Evolutionary conservation across 1,284 basidiomycete species (phyloP).

Genomic region (Apiotrichum brassicae): DNA sequence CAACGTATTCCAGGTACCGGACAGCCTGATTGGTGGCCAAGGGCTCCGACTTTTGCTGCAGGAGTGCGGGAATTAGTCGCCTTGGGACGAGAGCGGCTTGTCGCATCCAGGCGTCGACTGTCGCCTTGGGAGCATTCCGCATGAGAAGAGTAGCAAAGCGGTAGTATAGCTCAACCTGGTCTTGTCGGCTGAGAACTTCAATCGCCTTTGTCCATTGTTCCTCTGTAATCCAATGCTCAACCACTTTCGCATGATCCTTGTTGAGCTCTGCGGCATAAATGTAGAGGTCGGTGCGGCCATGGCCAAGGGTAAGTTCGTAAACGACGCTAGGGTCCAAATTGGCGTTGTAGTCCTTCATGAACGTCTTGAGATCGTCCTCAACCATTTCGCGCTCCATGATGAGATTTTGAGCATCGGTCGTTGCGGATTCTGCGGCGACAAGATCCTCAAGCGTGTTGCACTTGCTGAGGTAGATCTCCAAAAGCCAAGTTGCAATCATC

Average conservation of each 20-base stretch:
- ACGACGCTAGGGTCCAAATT: constrained; percentile 75
- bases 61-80: constrained; percentile 80
- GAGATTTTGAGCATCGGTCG: constrained; percentile 79
- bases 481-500: constrained; percentile 98
- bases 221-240: constrained; percentile 85
- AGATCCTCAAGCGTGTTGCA: constrained; percentile 90
- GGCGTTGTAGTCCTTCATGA: constrained; percentile 87
- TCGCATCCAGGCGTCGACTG: constrained; percentile 86
- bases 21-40: constrained; percentile 67
- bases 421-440: constrained; percentile 63
- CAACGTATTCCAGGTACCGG: constrained; percentile 75
- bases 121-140: constrained; percentile 75
- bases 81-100: constrained; percentile 72
- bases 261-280: constrained; percentile 80
- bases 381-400: constrained; percentile 72
- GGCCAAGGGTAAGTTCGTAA: constrained; percentile 87
- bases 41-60: constrained; percentile 58
- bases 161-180: constrained; percentile 83
- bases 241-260: constrained; percentile 74
- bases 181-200: constrained; percentile 78
- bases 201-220: constrained; percentile 89
- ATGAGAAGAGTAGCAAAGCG: constrained; percentile 83
- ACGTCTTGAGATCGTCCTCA: constrained; percentile 86
- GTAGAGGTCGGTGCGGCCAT: constrained; percentile 88
- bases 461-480: constrained; percentile 94